Percentiles rank a stretch among this genome's conserved stretches.
Evolutionary conservation across 805 yeast genomes (phyloP).

Genomic region (Yarrowia sp.): DNA sequence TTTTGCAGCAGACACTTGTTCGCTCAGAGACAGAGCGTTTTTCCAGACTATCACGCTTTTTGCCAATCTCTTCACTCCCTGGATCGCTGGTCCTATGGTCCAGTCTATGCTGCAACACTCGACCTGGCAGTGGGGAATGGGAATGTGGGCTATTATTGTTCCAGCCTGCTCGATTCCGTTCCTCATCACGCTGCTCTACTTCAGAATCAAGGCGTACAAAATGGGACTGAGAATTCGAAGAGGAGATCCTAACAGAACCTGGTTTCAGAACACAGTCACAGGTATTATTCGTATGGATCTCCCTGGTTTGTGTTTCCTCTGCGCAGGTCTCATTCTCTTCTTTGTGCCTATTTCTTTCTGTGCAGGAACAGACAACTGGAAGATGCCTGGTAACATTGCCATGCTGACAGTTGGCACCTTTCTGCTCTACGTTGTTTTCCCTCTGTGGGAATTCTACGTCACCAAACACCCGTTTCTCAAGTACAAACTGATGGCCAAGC

Average conservation of each 20-base stretch:
- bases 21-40: slow-evolving; percentile 42
- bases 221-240: slow-evolving; percentile 26
- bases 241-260: slow-evolving; percentile 8
- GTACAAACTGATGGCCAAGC: slow-evolving; percentile 7
- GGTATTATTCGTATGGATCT: slow-evolving; percentile 4
- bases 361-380: slow-evolving; percentile 18
- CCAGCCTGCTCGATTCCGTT: slow-evolving; percentile 40
- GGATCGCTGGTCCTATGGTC: slow-evolving; percentile 41
- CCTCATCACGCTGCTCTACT: slow-evolving; percentile 28
- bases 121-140: slow-evolving; percentile 55
- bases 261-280: neutral
- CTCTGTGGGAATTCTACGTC: neutral
- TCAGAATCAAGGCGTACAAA: slow-evolving; percentile 29
- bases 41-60: slow-evolving; percentile 39
- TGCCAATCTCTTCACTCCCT: slow-evolving; percentile 42
- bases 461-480: slow-evolving; percentile 13
- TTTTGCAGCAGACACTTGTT: slow-evolving; percentile 41
- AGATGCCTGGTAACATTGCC: slow-evolving; percentile 7
- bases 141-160: slow-evolving; percentile 47
- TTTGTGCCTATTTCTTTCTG: slow-evolving; percentile 18
- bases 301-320: slow-evolving; percentile 1
- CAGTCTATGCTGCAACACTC: slow-evolving; percentile 33
- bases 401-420: slow-evolving; percentile 6
- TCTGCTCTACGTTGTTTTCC: neutral
- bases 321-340: slow-evolving; percentile 1